Conservation (phyloP, 345 rosid genomes). For the Orychophragmus violaceus region DNA sequence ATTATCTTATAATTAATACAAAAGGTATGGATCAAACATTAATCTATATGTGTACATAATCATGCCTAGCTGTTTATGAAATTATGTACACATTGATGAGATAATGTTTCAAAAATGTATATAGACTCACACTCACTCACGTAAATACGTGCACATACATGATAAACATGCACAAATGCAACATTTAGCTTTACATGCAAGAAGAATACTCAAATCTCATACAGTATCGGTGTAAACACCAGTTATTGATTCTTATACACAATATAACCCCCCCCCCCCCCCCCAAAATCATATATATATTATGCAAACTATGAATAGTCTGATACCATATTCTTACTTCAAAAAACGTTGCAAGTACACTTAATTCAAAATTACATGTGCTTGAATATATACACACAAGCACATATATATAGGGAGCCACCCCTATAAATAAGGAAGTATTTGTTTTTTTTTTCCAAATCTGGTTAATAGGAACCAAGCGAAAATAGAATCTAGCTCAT, state of each 20-base stretch:
- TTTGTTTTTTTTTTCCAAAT: constrained; percentile 15
- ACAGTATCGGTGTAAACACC: background rate
- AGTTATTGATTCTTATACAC: background rate
- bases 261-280: background rate
- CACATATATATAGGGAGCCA: background rate
- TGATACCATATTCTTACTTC: background rate
- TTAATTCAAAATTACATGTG: constrained; percentile 2
- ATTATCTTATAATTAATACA: no score
- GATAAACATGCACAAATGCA: background rate
- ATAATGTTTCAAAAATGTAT: background rate
- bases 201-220: background rate
- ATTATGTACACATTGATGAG: background rate
- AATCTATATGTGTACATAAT: background rate
- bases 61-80: background rate
- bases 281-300: background rate
- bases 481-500: constrained; percentile 6
- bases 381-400: background rate
- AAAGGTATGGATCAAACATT: no score
- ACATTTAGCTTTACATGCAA: background rate
- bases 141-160: background rate
- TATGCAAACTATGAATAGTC: background rate
- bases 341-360: background rate
- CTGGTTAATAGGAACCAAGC: constrained; percentile 4
- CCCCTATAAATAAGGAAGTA: constrained; percentile 12
- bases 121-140: background rate